Evolutionary conservation across 257 asterid species (phyloP).

Genomic region (Capsicum pubescens): DNA sequence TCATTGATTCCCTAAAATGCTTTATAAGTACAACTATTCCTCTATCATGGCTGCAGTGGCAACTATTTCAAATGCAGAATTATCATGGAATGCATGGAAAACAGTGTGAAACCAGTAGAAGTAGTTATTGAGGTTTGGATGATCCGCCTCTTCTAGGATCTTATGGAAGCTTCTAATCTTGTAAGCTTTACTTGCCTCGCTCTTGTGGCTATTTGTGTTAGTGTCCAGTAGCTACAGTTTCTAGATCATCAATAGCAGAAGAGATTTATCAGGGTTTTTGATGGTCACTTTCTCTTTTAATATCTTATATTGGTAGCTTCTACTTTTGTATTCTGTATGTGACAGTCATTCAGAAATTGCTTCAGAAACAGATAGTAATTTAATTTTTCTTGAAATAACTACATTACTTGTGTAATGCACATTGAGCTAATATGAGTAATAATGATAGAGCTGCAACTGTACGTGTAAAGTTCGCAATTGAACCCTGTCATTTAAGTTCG

Average conservation of each 20-base stretch:
- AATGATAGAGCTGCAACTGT: background rate
- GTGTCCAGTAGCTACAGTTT: background rate
- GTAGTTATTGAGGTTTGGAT: background rate
- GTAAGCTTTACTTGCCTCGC: background rate
- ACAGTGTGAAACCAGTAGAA: background rate
- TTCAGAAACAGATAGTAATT: background rate
- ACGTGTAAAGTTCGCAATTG: background rate
- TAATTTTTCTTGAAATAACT: conserved; percentile 13
- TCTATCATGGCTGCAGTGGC: background rate
- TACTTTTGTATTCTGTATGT: conserved; percentile 11
- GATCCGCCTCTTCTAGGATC: conserved; percentile 2
- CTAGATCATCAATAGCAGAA: conserved; percentile 18
- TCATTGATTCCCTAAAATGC: background rate
- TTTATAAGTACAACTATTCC: conserved; percentile 22
- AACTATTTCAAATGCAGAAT: background rate
- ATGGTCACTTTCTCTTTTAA: too few species aligned
- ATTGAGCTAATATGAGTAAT: conserved; percentile 7
- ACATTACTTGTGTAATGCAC: background rate
- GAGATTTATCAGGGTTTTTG: conserved; percentile 14
- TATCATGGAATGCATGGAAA: conserved; percentile 15
- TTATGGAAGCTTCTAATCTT: background rate
- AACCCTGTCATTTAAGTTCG: background rate
- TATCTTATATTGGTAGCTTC: conserved; percentile 2
- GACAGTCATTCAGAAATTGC: background rate
- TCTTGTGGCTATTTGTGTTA: background rate